Evolutionary conservation across 345 rosid species (phyloP), one percentile per base, ranked within the genome.

Genomic region (Atalantia buxifolia): DNA sequence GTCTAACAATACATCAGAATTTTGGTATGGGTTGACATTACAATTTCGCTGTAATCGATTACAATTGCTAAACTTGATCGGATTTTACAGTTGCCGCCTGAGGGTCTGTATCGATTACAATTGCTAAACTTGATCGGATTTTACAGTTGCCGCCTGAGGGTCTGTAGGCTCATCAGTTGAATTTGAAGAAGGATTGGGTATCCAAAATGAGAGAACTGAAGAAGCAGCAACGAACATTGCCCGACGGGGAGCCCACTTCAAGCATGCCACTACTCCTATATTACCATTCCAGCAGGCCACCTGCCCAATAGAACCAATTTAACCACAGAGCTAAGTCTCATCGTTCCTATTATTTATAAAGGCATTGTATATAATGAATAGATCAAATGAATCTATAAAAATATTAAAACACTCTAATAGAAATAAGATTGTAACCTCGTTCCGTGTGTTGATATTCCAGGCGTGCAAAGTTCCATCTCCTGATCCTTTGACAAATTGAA

Each of bases 181-280:
- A 27, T 86, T 90, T 66, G 69, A 66, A 27, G 86, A 81, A 30
- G 76, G 79, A 66, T 88, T 85, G 13, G 97, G 99, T 78, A 96
- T 94, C 98, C 98, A 96, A 76, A 92, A 90, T 21, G 98, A 89
- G 74, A 96, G 98, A 81, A 88, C 94, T 48, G 91, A 66, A 16
- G 98, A 90, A 35, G 98, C 98, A 66, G 97, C 98, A 31, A 85
- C 97, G 16, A 96, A 90, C 98, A 96, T 90, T 59, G 84, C 95
- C 61, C 98, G 84, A 24, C 95, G 95, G 67, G 98, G 98, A 61
- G 99, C 97, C 98, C 99, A 96, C 79, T 94, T 94, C 88, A 94
- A 82, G 87, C 97, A 92, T 6, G 95, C 82, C 50, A 92, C 82
- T 59, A 96, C 85, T 12, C 99, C 98, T 66, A 92, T 90, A 82